Base-by-base conservation (phyloP, 257 asterid species). In the Salvia rosmarinus region DNA sequence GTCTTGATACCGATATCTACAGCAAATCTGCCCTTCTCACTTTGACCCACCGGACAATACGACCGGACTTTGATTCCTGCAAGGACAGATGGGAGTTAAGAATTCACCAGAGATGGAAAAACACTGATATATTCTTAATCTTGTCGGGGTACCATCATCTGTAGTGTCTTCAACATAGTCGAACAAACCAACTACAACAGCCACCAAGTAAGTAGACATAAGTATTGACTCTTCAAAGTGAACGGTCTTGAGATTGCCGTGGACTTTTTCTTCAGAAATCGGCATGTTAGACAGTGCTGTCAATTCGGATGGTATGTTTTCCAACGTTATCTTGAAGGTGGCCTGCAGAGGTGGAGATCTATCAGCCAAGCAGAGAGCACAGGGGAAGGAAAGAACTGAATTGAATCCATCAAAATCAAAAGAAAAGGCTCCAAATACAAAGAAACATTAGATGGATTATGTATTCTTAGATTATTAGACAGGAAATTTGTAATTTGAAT, bases 251-350 rank as follows among this genome's bases (percentile, higher is more conserved):
- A 60, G 34, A 43, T 67, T 40, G 17, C 79, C 82, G 32, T 74
- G 12, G 16, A 59, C 16, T 35, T 76, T 73, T 63, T 82, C 86
- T 32, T 76, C 70, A 28, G 61, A 55, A 50, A 82, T 63, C 8
- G 86, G 86, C 86, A 79, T 82, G 50, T 82, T 81, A 34, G 86
- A 82, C 71, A 82, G 54, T 65, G 86, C 75, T 28, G 79, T 74
- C 70, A 79, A 50, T 64, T 82, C 82, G 2, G 77, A 77, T 37
- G 86, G 84, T 59, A 82, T 68, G 70, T 70, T 74, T 46, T 75
- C 77, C 63, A 82, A 17, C 43, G 80, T 70, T 71, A 82, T 79
- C 70, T 79, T 77, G 64, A 82, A 79, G 49, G 81, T 82, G 3
- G 82, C 87, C 82, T 79, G 80, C 43, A 23, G 40, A 12, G 60